Evolutionary conservation across 768 basidiomycete species (phyloP), one percentile per base, ranked within the genome.

Genomic region (Suillus brevipes): DNA sequence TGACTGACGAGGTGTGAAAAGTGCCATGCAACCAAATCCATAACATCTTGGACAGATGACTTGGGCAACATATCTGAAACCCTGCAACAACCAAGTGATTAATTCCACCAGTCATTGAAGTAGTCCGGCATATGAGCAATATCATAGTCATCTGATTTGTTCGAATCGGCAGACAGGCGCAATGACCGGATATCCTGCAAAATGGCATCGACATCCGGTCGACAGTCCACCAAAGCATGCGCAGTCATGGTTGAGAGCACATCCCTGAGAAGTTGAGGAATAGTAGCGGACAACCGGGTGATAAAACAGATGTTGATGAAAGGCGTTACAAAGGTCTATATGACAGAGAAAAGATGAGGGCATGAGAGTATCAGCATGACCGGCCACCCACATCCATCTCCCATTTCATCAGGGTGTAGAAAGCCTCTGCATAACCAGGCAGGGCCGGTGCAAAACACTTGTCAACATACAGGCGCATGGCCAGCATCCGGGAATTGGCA

Each of bases 71-170:
- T 56, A 7, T 56, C 36, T 20, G 34, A 23, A 2, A 56, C 55
- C 55, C n/a, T 13, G 34, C 34, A 56, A 37, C 5, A 36, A 7
- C 3, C 34, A 36, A 56, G 55, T 3, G 5, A 13, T 14, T n/a
- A 34, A 34, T 23, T 56, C 55, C 55, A 56, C 55, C 55, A 56
- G 34, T 12, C 34, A 56, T 56, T 56, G 12, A 56, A 56, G 55
- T 36, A 56, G 34, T 56, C 50, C 0, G 8, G 55, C 12, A 36
- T n/a, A n/a, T 7, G n/a, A 56, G 34, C 36, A 37, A 56, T 56
- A 2, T 56, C 34, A 56, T 56, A 56, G 10, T 36, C 20, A n/a
- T 56, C 20, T 0, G 12, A n/a, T 8, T 1, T 4, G 12, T 28
- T 31, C 0, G 28, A 52, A 31, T 52, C 3, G 0, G 2, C 34